Base-by-base conservation (phyloP, 2,329 filamentous ascomycete species). In the Magnaporthiopsis rhizophila region DNA sequence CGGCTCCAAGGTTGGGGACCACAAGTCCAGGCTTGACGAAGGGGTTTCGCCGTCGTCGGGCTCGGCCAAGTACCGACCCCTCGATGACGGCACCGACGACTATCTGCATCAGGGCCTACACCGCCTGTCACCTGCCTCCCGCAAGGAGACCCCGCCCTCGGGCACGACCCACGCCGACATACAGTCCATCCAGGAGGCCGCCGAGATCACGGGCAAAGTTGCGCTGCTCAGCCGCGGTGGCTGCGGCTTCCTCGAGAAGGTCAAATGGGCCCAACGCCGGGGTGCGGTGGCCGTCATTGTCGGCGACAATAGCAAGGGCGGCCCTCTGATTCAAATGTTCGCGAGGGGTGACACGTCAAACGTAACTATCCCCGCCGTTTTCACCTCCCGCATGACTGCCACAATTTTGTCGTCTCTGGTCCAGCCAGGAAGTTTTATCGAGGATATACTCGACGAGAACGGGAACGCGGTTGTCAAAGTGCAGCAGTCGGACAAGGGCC, bases 341-440 rank as follows among this genome's bases (percentile, higher is more conserved):
- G 95, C 95, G n/a, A 87, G 91, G 71, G 95, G 94, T 53, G 93
- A 98, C 73, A 97, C 94, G 3, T 96, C 93, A 45, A 97, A 97
- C 71, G 86, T 98, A 68, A 92, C 92, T 0, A 97, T 99, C 64
- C 93, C 95, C 1, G 91, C 95, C 0, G 83, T 98, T 12, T 99
- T 99, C 76, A 98, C 95, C 0, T 96, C 94, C 0, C 87, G 95
- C 70, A 98, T 92, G 0, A 98, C 94, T 0, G 95, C 95, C 1
- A 94, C 97, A 74, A 81, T 99, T 18, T 82, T 99, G 21, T 96
- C 93, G 1, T 92, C 93, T 9, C 82, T 98, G 66, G 88, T 95
- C 65, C 91, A 93, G 62, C 83, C 86, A 1, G 87, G 88, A 60
- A 84, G 82, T 68, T 85, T 85, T 64, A 81, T 86, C 60, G 84